phyloP scores from a whole-genome alignment of 148 eudicot genomes.

The Persicaria tinctoria region DNA sequence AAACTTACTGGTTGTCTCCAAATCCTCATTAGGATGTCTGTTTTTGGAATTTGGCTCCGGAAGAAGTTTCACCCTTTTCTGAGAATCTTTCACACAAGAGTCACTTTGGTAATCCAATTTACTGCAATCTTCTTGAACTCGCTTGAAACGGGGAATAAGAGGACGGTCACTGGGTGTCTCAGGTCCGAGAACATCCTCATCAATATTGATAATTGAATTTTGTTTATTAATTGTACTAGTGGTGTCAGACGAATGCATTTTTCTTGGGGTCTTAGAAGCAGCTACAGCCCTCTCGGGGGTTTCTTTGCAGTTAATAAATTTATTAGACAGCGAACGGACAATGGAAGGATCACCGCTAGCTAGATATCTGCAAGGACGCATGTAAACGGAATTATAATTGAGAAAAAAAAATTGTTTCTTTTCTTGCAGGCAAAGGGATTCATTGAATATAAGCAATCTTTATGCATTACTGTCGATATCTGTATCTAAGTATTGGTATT shows the following conservation, averaged over 20 bases:
- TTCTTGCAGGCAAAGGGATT: background rate
- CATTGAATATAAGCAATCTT: background rate
- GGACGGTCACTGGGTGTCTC: conserved; percentile 70
- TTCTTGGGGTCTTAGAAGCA: conserved; percentile 17
- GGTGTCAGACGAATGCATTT: conserved; percentile 15
- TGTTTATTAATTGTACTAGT: conserved; percentile 15
- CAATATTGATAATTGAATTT: conserved; percentile 22
- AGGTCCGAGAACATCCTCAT: conserved; percentile 41
- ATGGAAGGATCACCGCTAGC: conserved; percentile 19
- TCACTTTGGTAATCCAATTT: conserved; percentile 25
- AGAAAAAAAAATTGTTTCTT: background rate
- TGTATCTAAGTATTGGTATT: background rate
- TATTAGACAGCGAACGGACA: conserved; percentile 25
- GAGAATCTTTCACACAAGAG: conserved; percentile 24
- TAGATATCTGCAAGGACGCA: conserved; percentile 38
- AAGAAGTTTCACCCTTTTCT: conserved; percentile 54
- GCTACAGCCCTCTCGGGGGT: conserved; percentile 15
- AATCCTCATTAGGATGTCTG: conserved; percentile 22
- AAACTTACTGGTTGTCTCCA: conserved; percentile 61
- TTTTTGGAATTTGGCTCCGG: conserved; percentile 26
- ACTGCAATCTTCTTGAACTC: conserved; percentile 60
- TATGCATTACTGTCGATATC: background rate
- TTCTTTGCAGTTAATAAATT: conserved; percentile 31
- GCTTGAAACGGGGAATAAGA: conserved; percentile 68
- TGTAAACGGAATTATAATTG: background rate